Percentiles rank a stretch among this genome's conserved stretches.
phyloP scores from a whole-genome alignment of 192 early-diverging fungal genomes.

The Backusella psychrophila region DNA sequence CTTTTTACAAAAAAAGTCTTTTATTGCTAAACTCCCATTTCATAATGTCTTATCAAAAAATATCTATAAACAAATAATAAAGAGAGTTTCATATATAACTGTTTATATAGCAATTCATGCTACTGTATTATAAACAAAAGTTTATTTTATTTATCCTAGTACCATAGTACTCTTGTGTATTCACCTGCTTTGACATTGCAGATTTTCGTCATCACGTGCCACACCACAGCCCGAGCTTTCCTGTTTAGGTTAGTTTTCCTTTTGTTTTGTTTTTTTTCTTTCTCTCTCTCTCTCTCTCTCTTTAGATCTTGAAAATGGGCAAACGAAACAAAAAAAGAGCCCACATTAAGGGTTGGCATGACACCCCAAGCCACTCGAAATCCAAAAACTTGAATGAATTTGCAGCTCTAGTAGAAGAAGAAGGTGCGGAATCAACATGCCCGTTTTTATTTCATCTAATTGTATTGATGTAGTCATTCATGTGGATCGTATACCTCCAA shows the following conservation, averaged over 20 bases:
- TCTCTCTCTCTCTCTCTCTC: neutral
- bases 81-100: too few relatives aligned
- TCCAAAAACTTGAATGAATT: neutral
- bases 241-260: neutral
- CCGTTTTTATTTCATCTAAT: neutral
- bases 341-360: neutral
- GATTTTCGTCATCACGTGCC: too few relatives aligned
- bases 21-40: too few relatives aligned
- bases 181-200: too few relatives aligned
- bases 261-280: neutral
- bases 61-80: too few relatives aligned
- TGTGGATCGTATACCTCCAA: neutral
- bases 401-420: conserved; percentile 1
- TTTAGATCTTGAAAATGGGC: neutral
- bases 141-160: too few relatives aligned
- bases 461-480: neutral
- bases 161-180: too few relatives aligned
- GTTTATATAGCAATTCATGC: too few relatives aligned
- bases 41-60: too few relatives aligned
- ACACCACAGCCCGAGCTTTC: neutral
- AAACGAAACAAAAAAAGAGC: neutral
- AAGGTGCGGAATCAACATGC: neutral
- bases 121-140: too few relatives aligned
- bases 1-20: too few relatives aligned
- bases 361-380: neutral